Conservation (phyloP, 805 yeast species). For the Yarrowia alimentaria region DNA sequence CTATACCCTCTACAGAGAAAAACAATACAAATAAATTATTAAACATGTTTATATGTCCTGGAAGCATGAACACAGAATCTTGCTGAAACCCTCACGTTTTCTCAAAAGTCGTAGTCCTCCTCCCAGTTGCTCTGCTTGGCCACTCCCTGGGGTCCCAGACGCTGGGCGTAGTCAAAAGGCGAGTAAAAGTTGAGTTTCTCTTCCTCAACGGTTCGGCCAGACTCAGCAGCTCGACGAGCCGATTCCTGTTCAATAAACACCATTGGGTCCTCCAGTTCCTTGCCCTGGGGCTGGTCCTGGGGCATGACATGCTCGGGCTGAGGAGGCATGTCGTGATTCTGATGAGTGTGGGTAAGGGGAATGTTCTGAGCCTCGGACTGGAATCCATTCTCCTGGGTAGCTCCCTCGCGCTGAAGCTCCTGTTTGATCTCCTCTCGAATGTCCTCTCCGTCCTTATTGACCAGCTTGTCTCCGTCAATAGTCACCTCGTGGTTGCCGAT, state of each 20-base stretch:
- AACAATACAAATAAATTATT: no score
- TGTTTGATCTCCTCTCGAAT: slow-evolving; percentile 19
- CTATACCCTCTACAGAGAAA: no score
- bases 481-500: slow-evolving; percentile 33
- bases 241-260: slow-evolving; percentile 29
- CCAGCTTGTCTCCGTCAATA: slow-evolving; percentile 35
- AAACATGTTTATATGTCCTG: no score
- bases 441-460: slow-evolving; percentile 32
- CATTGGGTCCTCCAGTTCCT: slow-evolving; percentile 32
- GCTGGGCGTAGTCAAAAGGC: slow-evolving; percentile 32
- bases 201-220: slow-evolving; percentile 13
- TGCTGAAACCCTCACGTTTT: slow-evolving; percentile 21
- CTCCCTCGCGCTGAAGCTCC: slow-evolving; percentile 10
- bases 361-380: slow-evolving; percentile 7
- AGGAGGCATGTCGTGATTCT: slow-evolving; percentile 9
- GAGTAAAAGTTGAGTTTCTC: slow-evolving; percentile 27
- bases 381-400: slow-evolving; percentile 14
- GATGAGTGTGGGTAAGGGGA: not conserved
- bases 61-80: slow-evolving; percentile 15
- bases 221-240: slow-evolving; percentile 25
- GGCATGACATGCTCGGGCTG: slow-evolving; percentile 7
- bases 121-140: slow-evolving; percentile 32
- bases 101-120: slow-evolving; percentile 32
- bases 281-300: slow-evolving; percentile 3
- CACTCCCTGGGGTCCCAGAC: slow-evolving; percentile 29